phyloP scores from a whole-genome alignment of 108 stramenopile genomes.

The Epipyxis sp. region DNA sequence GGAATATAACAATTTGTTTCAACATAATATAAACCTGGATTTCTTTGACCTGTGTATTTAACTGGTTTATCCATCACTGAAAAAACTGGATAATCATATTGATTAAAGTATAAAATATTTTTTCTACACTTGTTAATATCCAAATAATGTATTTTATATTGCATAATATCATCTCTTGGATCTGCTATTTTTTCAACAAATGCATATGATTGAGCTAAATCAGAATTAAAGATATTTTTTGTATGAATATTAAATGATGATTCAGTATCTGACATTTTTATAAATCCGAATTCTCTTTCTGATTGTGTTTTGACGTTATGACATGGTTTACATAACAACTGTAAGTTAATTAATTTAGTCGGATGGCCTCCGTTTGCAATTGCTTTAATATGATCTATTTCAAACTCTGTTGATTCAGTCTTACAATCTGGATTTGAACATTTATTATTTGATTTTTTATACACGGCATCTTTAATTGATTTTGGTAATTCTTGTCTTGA shows the following conservation, averaged over 20 bases:
- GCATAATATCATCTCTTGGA: not conserved
- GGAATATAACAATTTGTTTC: not conserved
- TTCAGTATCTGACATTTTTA: conserved; percentile 1
- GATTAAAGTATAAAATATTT: conserved; percentile 6
- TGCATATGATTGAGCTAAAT: not conserved
- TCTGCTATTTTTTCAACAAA: not conserved
- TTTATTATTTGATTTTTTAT: not conserved
- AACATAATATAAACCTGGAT: not conserved
- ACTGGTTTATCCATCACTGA: conserved; percentile 5
- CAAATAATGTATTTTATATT: not conserved
- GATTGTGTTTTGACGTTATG: not conserved
- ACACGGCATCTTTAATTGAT: not conserved
- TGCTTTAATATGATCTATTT: conserved; percentile 2
- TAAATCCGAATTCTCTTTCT: not conserved
- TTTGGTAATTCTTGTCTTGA: not conserved
- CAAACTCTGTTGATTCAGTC: not conserved
- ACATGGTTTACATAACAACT: conserved; percentile 2
- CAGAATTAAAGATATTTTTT: not conserved
- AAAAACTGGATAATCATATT: not conserved
- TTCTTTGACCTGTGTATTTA: not conserved
- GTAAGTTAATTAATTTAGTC: not conserved
- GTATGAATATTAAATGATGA: not conserved
- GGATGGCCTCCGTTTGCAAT: not conserved
- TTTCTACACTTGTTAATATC: conserved; percentile 6
- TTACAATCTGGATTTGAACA: conserved; percentile 5